Base-by-base conservation (phyloP, 805 yeast genomes). In the Priceomyces medius region DNA sequence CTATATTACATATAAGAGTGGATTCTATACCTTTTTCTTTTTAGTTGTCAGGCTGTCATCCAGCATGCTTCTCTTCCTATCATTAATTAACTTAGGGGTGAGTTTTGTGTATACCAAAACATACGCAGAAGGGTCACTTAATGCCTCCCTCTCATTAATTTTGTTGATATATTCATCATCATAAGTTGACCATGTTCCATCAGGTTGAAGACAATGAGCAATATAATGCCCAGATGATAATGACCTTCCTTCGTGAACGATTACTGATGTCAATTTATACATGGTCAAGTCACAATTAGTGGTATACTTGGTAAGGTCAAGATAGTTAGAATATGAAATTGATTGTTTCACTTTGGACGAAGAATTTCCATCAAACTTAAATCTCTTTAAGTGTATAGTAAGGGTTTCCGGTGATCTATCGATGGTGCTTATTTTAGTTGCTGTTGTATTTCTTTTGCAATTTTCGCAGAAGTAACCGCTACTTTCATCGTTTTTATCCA, bases 161-260 rank as follows among this genome's bases (percentile, higher is more conserved):
- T 72, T 73, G 55, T 87, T 85, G 50, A 88, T 81, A 55, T 83
- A 80, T 55, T 93, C 99, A 59, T 93, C 99, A 59, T 93, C 98
- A 62, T 91, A 93, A 7, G 88, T 83, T 20, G 88, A 83, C 99
- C 98, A 93, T 2, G 84, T 66, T 2, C 89, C 91, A 63, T 87
- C 93, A 1, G 97, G 96, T 63, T 90, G 97, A 47, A 85, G 78
- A 58, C 96, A 87, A 58, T 87, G 88, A 0, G 96, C 86, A 44
- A 89, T 79, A 56, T 93, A 93, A 63, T 93, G 99, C 3, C 99
- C 99, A 3, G 93, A 82, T 34, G 89, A 81, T 10, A 90, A 82
- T 1, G 96, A 85, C 48, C 98, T 74, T 31, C 99, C 99, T 54
- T 88, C 96, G 58, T 93, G 99, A 3, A 89, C 91, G 45, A 91